A percentile compares a stretch with the other conserved stretches of the same genome.
These are phyloP conservation scores for Spergularia bocconei DNA, from an alignment of 148 eudicot genomes.

Conservation along the genomic window DNA sequence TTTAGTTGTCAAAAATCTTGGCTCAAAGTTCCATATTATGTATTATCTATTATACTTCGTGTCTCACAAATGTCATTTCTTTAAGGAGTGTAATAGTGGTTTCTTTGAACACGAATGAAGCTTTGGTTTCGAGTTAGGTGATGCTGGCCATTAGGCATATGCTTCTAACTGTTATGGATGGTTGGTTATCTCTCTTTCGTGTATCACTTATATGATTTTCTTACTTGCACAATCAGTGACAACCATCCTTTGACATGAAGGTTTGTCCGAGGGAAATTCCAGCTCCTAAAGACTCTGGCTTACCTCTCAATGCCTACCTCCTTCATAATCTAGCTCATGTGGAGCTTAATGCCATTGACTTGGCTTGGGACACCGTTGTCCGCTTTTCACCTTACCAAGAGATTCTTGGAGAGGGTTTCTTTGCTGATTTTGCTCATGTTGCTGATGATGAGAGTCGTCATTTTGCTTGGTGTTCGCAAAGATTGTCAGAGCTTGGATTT, in stretches of 20 bases:
- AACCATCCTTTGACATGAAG: slow-evolving; percentile 31
- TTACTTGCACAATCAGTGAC: slow-evolving; percentile 10
- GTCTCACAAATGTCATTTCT: too few relatives aligned
- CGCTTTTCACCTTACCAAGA: slow-evolving; percentile 76
- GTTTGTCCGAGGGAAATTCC: slow-evolving; percentile 85
- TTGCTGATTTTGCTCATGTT: slow-evolving; percentile 90
- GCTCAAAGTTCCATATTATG: too few relatives aligned
- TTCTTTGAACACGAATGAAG: too few relatives aligned
- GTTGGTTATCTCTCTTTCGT: background rate
- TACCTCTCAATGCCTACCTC: slow-evolving; percentile 91
- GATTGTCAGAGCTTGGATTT: slow-evolving; percentile 84
- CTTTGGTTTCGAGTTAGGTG: background rate
- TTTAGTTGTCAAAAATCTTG: background rate
- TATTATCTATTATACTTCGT: too few relatives aligned
- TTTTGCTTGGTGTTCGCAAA: slow-evolving; percentile 94
- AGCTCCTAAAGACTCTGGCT: slow-evolving; percentile 66
- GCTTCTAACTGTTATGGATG: background rate
- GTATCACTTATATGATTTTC: background rate
- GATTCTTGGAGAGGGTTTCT: slow-evolving; percentile 72
- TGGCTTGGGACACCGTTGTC: slow-evolving; percentile 98
- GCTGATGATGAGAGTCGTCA: slow-evolving; percentile 99
- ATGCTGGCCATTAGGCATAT: background rate
- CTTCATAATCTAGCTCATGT: slow-evolving; percentile 98
- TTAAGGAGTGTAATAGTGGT: too few relatives aligned
- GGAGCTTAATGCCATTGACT: slow-evolving; percentile 90